A percentile compares a stretch with the other conserved stretches of the same genome.
Conservation (phyloP, 805 yeast genomes). For the Candida namnaoensis region DNA sequence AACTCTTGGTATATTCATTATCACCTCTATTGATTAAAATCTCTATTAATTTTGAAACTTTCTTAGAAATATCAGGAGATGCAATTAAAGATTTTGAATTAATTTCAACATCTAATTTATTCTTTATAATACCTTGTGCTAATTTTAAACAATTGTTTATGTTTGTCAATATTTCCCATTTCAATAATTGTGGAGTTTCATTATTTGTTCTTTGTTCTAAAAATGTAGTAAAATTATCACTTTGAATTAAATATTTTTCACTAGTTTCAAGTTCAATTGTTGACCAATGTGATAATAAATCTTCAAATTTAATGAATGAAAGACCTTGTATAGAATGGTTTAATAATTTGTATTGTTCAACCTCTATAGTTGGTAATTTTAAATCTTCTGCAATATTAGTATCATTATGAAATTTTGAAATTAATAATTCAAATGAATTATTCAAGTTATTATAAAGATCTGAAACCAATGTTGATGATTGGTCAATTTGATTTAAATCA, state of each 20-base stretch:
- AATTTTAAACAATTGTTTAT: constrained; percentile 7
- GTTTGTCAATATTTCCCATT: constrained; percentile 8
- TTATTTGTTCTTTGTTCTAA: neutral
- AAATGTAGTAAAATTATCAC: constrained; percentile 9
- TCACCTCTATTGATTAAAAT: constrained; percentile 16
- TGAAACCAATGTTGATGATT: neutral
- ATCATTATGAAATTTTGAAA: constrained; percentile 2
- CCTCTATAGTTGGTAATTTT: constrained; percentile 4
- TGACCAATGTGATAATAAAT: constrained; percentile 6
- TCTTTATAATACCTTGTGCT: constrained; percentile 10
- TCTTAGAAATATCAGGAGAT: constrained; percentile 9
- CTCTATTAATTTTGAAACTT: constrained; percentile 13
- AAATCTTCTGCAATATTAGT: constrained; percentile 2
- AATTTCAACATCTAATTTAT: constrained; percentile 7
- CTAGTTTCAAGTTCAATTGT: neutral
- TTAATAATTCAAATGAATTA: neutral
- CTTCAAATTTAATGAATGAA: constrained; percentile 1
- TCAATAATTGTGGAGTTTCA: constrained; percentile 1
- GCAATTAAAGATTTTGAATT: constrained; percentile 1
- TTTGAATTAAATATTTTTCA: constrained; percentile 8
- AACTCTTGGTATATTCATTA: constrained; percentile 8
- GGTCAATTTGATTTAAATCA: neutral
- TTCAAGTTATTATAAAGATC: neutral
- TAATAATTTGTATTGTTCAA: constrained; percentile 6
- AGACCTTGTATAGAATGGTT: constrained; percentile 6